Conservation (phyloP, 148 eudicot species). For the Spergularia marina region DNA sequence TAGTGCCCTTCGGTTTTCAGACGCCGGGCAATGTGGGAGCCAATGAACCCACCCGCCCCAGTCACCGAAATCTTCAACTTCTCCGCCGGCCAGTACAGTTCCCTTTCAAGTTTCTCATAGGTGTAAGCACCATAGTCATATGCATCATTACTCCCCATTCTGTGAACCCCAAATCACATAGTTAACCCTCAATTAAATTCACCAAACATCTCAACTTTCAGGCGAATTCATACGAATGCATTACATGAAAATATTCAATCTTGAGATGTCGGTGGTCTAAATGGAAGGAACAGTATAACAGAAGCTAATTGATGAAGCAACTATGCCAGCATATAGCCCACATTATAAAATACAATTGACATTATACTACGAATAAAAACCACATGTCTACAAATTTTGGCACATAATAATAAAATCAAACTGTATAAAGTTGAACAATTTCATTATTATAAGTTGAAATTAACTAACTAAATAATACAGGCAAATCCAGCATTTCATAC, state of each 20-base stretch:
- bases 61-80: slow-evolving; percentile 50
- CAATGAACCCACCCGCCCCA: slow-evolving; percentile 61
- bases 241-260: not conserved
- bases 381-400: not conserved
- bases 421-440: not conserved
- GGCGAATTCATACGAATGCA: not conserved
- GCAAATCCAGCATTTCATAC: slow-evolving; percentile 9
- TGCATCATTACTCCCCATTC: slow-evolving; percentile 51
- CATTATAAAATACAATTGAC: not conserved
- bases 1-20: slow-evolving; percentile 55
- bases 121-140: slow-evolving; percentile 44
- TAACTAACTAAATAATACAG: not conserved
- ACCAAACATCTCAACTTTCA: not conserved
- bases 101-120: slow-evolving; percentile 53
- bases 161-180: slow-evolving; percentile 6
- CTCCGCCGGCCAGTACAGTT: slow-evolving; percentile 50
- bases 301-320: not conserved
- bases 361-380: not conserved
- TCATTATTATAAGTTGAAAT: not conserved
- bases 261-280: not conserved
- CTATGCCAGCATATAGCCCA: not conserved
- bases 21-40: slow-evolving; percentile 55
- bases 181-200: not conserved
- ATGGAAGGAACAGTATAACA: slow-evolving; percentile 6
- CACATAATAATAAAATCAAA: not conserved